phyloP scores from a whole-genome alignment of 2,329 filamentous ascomycete genomes.

The Neofusicoccum sp. region DNA sequence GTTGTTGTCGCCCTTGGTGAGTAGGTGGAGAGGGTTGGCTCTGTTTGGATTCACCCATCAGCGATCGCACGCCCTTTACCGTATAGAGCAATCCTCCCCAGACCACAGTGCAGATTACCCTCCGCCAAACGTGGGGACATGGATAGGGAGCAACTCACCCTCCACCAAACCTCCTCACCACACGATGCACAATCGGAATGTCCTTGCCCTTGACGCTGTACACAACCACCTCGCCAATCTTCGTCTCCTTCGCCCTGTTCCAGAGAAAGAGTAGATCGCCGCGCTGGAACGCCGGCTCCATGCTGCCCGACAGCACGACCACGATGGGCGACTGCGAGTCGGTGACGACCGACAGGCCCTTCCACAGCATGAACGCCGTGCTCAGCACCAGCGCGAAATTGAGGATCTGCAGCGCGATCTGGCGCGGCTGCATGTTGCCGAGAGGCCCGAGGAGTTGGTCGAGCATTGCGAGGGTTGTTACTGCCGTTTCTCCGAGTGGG shows the following conservation, averaged over 20 bases:
- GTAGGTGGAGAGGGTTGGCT: constrained; percentile 59
- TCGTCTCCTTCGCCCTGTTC: constrained; percentile 65
- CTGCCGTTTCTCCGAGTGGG: not conserved
- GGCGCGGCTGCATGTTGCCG: constrained; percentile 68
- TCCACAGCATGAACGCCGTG: constrained; percentile 91
- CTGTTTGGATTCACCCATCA: constrained; percentile 27
- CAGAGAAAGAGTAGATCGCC: constrained; percentile 75
- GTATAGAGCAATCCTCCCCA: not conserved
- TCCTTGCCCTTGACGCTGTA: constrained; percentile 90
- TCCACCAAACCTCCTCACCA: constrained; percentile 70
- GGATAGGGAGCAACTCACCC: constrained; percentile 42
- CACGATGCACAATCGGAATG: constrained; percentile 93
- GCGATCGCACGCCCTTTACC: not conserved
- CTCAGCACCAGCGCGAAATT: constrained; percentile 90
- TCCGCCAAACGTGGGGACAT: not conserved
- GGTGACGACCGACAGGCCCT: constrained; percentile 75
- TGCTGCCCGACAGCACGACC: constrained; percentile 78
- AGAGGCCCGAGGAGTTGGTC: constrained; percentile 40
- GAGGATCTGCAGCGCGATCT: constrained; percentile 76
- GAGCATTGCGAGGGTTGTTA: not conserved
- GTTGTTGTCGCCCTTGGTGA: constrained; percentile 99
- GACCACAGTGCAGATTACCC: not conserved
- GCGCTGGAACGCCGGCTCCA: constrained; percentile 80
- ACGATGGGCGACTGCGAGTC: constrained; percentile 69
- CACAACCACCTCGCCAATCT: constrained; percentile 71